A percentile compares a stretch with the other conserved stretches of the same genome.
Conservation (phyloP, 768 basidiomycete species). For the Grammothele lineata region DNA sequence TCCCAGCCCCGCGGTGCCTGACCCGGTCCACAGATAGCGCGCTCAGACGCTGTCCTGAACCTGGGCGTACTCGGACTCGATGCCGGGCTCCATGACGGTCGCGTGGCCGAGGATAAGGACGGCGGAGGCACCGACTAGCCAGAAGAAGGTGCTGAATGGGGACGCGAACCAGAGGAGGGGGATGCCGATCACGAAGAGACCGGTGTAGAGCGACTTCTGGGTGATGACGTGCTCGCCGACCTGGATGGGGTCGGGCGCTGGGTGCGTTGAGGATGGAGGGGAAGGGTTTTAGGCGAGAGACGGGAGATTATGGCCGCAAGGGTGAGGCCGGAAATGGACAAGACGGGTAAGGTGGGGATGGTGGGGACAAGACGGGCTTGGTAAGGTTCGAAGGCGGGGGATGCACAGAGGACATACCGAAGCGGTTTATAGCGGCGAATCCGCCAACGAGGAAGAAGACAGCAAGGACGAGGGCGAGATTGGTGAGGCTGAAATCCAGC, state of each 20-base stretch:
- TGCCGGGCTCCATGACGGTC: constrained; percentile 85
- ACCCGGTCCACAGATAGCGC: not conserved
- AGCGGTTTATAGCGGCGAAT: constrained; percentile 84
- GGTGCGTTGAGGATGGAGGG: not conserved
- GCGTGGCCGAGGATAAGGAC: constrained; percentile 87
- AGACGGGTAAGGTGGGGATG: not conserved
- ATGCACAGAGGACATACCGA: constrained; percentile 51
- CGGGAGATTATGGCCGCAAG: not conserved
- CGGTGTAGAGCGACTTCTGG: constrained; percentile 85
- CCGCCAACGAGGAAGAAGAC: constrained; percentile 88
- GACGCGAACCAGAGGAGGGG: constrained; percentile 80
- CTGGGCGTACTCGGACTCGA: constrained; percentile 87
- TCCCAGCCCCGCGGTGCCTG: not conserved
- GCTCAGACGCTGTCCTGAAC: constrained; percentile 69
- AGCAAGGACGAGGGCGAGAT: constrained; percentile 76
- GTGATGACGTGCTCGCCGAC: constrained; percentile 79
- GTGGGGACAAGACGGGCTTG: not conserved
- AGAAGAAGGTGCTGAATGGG: constrained; percentile 84
- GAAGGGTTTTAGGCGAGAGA: not conserved
- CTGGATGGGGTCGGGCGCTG: constrained; percentile 83
- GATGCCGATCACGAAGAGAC: constrained; percentile 87
- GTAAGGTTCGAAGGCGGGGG: not conserved
- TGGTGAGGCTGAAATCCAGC: constrained; percentile 57
- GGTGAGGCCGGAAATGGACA: not conserved
- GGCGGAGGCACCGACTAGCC: constrained; percentile 86